Evolutionary conservation across 352 stramenopile genomes (phyloP).

Genomic region (Ochromonadaceae sp.): DNA sequence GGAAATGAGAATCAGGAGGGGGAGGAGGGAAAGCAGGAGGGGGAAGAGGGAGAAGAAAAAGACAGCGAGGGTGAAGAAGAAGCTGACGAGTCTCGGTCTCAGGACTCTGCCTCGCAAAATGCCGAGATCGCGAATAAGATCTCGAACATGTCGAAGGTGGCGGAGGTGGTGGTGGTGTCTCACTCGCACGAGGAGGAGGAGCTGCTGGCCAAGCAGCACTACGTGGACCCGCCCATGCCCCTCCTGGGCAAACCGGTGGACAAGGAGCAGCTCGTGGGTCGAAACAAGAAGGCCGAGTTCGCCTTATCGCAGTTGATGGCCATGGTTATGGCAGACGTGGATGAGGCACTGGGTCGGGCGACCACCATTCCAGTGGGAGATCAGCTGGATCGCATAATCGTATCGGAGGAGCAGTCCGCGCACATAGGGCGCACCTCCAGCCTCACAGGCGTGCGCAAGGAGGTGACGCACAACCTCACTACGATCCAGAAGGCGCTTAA

Average conservation of each 20-base stretch:
- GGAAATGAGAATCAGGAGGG: too few relatives aligned
- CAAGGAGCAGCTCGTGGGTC: background rate
- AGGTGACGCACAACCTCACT: background rate
- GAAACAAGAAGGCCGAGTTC: background rate
- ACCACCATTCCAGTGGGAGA: background rate
- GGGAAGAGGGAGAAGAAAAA: too few relatives aligned
- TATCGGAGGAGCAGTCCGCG: background rate
- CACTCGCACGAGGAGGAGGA: too few relatives aligned
- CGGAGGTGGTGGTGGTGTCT: too few relatives aligned
- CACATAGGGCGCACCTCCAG: background rate
- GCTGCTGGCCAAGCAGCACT: too few relatives aligned
- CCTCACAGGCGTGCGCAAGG: background rate
- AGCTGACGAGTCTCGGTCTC: too few relatives aligned
- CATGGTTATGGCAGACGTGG: background rate
- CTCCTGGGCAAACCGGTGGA: background rate
- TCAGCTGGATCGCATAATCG: background rate
- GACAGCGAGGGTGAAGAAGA: too few relatives aligned
- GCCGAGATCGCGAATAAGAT: too few relatives aligned
- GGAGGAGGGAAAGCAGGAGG: too few relatives aligned
- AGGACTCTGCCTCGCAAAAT: too few relatives aligned
- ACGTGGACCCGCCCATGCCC: slow-evolving; percentile 2
- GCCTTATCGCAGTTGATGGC: background rate
- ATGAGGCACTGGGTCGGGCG: background rate
- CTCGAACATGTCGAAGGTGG: too few relatives aligned
- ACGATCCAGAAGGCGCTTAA: background rate